Conservation (phyloP, 2,329 filamentous ascomycete species). For the Fusarium liriodendri region DNA sequence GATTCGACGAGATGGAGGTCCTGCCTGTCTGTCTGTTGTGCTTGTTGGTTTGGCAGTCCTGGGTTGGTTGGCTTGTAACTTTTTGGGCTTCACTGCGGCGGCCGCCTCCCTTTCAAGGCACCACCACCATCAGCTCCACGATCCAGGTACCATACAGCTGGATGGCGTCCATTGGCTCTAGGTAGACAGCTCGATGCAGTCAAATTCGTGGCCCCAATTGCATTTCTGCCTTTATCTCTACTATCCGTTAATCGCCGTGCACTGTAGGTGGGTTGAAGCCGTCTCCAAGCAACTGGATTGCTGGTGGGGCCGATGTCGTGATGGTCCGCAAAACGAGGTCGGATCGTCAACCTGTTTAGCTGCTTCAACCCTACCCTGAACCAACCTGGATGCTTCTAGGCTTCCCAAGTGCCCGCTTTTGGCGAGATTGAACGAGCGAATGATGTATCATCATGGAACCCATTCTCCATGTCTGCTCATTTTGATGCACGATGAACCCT, state of each 20-base stretch:
- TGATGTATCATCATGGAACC: constrained; percentile 9
- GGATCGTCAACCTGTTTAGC: not conserved
- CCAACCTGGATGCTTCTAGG: not conserved
- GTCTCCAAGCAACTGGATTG: constrained; percentile 12
- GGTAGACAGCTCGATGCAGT: not conserved
- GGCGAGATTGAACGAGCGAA: not conserved
- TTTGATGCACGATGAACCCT: constrained; percentile 7
- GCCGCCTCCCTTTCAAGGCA: constrained; percentile 16
- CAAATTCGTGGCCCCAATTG: not conserved
- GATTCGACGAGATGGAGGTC: constrained; percentile 8
- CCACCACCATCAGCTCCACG: not conserved
- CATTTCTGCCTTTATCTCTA: constrained; percentile 9
- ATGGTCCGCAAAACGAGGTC: constrained; percentile 7
- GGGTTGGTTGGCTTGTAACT: not conserved
- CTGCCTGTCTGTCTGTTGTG: not conserved
- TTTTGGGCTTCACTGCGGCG: constrained; percentile 23
- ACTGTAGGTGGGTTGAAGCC: not conserved
- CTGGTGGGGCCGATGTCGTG: constrained; percentile 28
- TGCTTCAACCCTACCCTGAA: not conserved
- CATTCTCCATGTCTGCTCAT: constrained; percentile 6
- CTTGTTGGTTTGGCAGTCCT: not conserved
- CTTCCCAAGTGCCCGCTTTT: not conserved
- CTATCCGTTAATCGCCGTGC: not conserved
- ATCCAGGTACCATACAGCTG: constrained; percentile 22
- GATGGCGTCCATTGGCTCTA: not conserved